Percentiles rank a stretch among this genome's conserved stretches.
Evolutionary conservation across 805 yeast species (phyloP).

Genomic region (Osmozyma mogii): DNA sequence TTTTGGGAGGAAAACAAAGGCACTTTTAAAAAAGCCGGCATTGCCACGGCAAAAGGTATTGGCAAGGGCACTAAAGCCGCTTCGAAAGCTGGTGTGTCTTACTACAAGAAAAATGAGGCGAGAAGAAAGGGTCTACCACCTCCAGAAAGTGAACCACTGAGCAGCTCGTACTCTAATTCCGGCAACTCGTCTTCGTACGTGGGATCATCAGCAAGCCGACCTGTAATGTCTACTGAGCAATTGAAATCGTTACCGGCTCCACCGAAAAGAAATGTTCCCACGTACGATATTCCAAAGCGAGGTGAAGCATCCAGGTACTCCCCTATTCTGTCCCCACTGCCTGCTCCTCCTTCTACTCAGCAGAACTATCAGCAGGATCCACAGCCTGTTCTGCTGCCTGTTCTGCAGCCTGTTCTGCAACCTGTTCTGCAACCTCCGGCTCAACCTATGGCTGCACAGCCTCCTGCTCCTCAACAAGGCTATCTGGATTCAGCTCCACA

Average conservation of each 20-base stretch:
- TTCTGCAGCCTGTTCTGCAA: slow-evolving; percentile 1
- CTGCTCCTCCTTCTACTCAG: slow-evolving; percentile 2
- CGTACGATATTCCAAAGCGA: slow-evolving; percentile 15
- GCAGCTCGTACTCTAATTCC: neutral
- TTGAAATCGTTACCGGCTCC: slow-evolving; percentile 36
- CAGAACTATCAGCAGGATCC: no score
- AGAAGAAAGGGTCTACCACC: slow-evolving; percentile 17
- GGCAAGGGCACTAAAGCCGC: slow-evolving; percentile 44
- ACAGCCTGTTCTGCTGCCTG: no score
- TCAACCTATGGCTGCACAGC: slow-evolving; percentile 1
- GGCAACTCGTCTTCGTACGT: neutral
- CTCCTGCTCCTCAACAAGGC: neutral
- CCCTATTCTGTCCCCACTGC: slow-evolving; percentile 2
- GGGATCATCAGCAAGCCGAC: neutral
- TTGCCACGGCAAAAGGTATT: slow-evolving; percentile 41
- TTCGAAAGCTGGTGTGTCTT: slow-evolving; percentile 42
- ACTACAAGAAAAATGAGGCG: slow-evolving; percentile 38
- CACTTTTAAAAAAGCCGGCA: slow-evolving; percentile 41
- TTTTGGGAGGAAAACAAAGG: slow-evolving; percentile 49
- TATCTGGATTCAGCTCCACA: neutral
- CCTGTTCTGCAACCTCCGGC: slow-evolving; percentile 2
- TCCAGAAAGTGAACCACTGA: neutral
- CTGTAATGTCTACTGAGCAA: slow-evolving; percentile 12
- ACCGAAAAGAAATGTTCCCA: slow-evolving; percentile 33
- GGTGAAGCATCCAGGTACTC: slow-evolving; percentile 6